Base-by-base conservation (phyloP, 768 basidiomycete genomes). In the Pholiota microspora region DNA sequence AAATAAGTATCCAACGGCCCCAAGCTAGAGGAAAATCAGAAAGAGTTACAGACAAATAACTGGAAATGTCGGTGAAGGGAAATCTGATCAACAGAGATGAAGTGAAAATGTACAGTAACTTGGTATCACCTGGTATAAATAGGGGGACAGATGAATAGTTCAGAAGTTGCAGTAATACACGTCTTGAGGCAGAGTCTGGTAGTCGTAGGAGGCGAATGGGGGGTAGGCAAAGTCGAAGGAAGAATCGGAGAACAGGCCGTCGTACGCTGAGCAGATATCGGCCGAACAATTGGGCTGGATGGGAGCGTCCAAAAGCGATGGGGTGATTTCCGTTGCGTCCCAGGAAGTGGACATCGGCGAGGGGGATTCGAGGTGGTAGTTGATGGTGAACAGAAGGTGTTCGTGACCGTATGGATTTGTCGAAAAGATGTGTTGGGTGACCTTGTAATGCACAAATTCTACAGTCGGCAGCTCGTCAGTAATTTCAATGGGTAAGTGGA, bases 401-500 rank as follows among this genome's bases (percentile, higher is more conserved):
- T 59, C 55, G 28, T 46, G 45, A 12, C 38, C 45, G 23, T 49
- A 34, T 4, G 50, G 27, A 5, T 18, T 45, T 16, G 42, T 55
- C 2, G 55, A 56, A 13, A 54, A 42, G 21, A 59, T 56, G 10
- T 36, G 42, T 38, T 60, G 59, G 5, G 51, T 51, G 31, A 60
- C 52, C 15, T 25, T 54, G 44, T 57, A 60, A 8, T 45, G 46
- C 4, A 29, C n/a, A 31, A 45, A 54, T 18, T 51, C 59, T 60
- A 16, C 16, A 44, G 35, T 24, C 15, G 16, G 51, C 25, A 53
- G 35, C 32, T 46, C 16, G 9, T 23, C 18, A 42, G 21, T n/a
- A n/a, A n/a, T n/a, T n/a, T n/a, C 29, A 28, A 2, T 2, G 7
- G 16, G 10, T 15, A 21, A 15, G 5, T 13, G 13, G 29, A 12